A percentile compares a stretch with the other conserved stretches of the same genome.
phyloP scores from a whole-genome alignment of 2,329 filamentous ascomycete genomes.

The Blumeria graminis region DNA sequence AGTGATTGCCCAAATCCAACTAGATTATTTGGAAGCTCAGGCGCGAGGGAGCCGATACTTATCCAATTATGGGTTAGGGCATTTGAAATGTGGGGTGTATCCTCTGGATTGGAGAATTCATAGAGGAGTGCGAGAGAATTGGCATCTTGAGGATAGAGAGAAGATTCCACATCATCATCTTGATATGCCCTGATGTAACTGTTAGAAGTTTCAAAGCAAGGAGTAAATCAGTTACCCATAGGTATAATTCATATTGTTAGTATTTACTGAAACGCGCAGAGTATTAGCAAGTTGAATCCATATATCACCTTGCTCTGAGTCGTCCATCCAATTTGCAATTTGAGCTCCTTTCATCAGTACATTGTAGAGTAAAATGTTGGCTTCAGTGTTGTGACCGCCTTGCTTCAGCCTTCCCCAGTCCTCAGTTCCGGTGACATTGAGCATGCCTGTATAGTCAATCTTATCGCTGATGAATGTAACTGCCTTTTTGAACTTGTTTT shows the following conservation, averaged over 20 bases:
- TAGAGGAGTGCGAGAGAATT: constrained; percentile 28
- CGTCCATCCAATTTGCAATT: constrained; percentile 20
- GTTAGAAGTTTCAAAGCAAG: constrained; percentile 3
- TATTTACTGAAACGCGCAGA: constrained; percentile 9
- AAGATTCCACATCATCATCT: constrained; percentile 23
- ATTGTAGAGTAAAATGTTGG: constrained; percentile 18
- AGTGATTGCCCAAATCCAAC: constrained; percentile 33
- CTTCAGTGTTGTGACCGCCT: constrained; percentile 13
- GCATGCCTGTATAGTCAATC: constrained; percentile 17
- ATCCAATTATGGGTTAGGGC: constrained; percentile 20
- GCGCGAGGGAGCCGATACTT: constrained; percentile 27
- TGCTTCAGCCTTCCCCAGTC: constrained; percentile 13
- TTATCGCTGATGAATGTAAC: constrained; percentile 22
- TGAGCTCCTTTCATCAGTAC: constrained; percentile 22
- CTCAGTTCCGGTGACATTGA: constrained; percentile 10
- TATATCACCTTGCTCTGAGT: constrained; percentile 6
- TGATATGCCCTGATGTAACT: constrained; percentile 9
- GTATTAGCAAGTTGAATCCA: constrained; percentile 7
- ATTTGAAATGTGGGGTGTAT: constrained; percentile 18
- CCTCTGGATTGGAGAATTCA: constrained; percentile 5
- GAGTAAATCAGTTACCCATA: constrained; percentile 6
- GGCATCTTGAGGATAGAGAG: constrained; percentile 33
- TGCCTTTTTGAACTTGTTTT: constrained; percentile 22
- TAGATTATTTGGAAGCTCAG: constrained; percentile 30
- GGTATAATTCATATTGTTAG: constrained; percentile 7